phyloP scores from a whole-genome alignment of 2,329 filamentous ascomycete genomes.

The Cladosporium sp. region DNA sequence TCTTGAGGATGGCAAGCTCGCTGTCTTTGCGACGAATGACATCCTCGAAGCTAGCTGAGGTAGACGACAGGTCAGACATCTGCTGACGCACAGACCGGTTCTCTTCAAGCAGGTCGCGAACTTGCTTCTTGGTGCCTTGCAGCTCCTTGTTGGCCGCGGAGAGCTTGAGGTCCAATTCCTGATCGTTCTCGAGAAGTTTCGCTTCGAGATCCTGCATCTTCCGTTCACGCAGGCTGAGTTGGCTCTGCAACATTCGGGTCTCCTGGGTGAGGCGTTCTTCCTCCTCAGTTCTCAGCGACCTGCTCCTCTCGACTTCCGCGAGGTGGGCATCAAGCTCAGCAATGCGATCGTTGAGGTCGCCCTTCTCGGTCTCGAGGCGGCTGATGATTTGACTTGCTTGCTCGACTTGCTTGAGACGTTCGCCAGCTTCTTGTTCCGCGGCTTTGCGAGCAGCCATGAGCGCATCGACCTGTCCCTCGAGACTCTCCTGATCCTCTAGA shows the following conservation, averaged over 20 bases:
- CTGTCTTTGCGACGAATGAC: constrained; percentile 91
- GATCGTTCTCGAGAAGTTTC: constrained; percentile 79
- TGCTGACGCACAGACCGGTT: constrained; percentile 82
- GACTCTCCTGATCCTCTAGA: constrained; percentile 87
- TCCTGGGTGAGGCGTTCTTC: constrained; percentile 79
- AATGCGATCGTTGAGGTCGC: constrained; percentile 66
- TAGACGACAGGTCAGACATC: constrained; percentile 81
- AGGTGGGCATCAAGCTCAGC: constrained; percentile 70
- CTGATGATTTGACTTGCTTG: constrained; percentile 87
- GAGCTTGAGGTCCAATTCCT: constrained; percentile 85
- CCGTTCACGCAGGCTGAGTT: constrained; percentile 82
- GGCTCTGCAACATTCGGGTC: constrained; percentile 87
- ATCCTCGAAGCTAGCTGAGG: constrained; percentile 93
- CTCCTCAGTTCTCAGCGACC: constrained; percentile 71
- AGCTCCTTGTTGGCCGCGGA: constrained; percentile 77
- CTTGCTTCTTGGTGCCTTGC: constrained; percentile 68
- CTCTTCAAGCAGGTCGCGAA: constrained; percentile 75
- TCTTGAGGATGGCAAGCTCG: constrained; percentile 80
- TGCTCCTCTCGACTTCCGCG: constrained; percentile 66
- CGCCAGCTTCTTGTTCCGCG: constrained; percentile 80
- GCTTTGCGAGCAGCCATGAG: constrained; percentile 86
- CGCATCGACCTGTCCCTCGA: constrained; percentile 91
- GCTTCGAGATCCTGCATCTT: constrained; percentile 85
- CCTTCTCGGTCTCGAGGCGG: constrained; percentile 83
- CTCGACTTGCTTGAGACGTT: constrained; percentile 78